Evolutionary conservation across 176 grass and related monocot species (phyloP), one percentile per base, ranked within the genome.

Genomic region (Poa pratensis): DNA sequence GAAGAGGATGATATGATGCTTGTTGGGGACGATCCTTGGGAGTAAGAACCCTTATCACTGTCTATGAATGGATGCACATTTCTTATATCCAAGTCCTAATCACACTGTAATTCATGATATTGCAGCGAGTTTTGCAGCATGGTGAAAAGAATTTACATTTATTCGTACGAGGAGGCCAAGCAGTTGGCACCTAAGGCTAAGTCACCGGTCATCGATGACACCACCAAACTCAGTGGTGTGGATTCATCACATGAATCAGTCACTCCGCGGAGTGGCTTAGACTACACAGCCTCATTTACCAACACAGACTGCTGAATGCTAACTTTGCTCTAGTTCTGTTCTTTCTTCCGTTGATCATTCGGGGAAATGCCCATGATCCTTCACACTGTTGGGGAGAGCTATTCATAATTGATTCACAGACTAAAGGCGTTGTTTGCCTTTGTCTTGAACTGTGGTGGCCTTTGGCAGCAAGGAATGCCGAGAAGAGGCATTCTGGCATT

Each of bases 1-100:
- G 96, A 96, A 11, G 93, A 96, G 65, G 90, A 99, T 86, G 96
- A 99, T 80, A 91, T 96, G 84, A 99, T 99, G 96, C 77, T 90
- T 74, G 93, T 94, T 77, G 96, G 96, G 46, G 93, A 99, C n/a
- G 93, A 99, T 86, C 96, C 93, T 64, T 99, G 96, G 96, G 72
- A 80, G 96, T 99, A 99, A 87, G 87, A 75, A 76, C 43, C 53
- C n/a, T 40, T 84, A 17, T 16, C 19, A 34, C 9, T 59, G 12
- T 59, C 30, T 45, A n/a, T 37, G 14, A 55, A 35, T 35, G 34
- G n/a, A 43, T 70, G 19, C 27, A 12, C 4, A 27, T 59, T 76
- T 59, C 9, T n/a, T 3, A 0, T 77, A 83, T 60, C 43, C 7
- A 53, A 69, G 51, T 78, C 57, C 50, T 91, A 78, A 70, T 64